phyloP scores from a whole-genome alignment of 768 basidiomycete genomes.

The Ephemerocybe angulata region DNA sequence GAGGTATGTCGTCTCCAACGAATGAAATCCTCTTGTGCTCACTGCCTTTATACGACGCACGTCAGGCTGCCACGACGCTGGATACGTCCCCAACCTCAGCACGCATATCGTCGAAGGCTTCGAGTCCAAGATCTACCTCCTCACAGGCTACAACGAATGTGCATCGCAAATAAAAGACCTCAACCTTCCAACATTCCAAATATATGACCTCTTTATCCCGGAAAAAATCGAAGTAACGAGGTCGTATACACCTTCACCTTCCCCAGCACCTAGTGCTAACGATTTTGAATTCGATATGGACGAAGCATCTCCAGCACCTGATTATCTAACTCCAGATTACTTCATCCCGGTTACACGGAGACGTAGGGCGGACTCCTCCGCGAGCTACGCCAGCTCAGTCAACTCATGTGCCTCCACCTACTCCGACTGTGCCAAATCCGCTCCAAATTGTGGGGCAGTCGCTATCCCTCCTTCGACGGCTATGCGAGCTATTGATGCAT shows the following conservation, averaged over 20 bases:
- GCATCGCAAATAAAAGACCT: conserved; percentile 58
- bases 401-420: too few species aligned
- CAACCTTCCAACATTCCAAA: conserved; percentile 48
- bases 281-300: too few species aligned
- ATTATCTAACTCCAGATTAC: too few species aligned
- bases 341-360: too few species aligned
- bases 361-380: too few species aligned
- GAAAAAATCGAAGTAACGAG: conserved; percentile 39
- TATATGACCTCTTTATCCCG: conserved; percentile 57
- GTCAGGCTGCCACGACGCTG: conserved; percentile 68
- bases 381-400: too few species aligned
- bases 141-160: conserved; percentile 59
- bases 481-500: not conserved
- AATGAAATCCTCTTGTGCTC: not conserved
- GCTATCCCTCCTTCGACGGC: not conserved
- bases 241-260: too few species aligned
- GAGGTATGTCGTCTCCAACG: conserved; percentile 35
- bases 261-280: too few species aligned
- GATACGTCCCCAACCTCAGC: conserved; percentile 59
- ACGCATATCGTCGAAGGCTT: conserved; percentile 63
- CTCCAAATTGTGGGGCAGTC: not conserved
- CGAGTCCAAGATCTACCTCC: conserved; percentile 59
- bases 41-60: not conserved
- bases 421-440: too few species aligned
- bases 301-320: too few species aligned